phyloP scores from a whole-genome alignment of 1,284 basidiomycete genomes.

The Coniophora puteana region DNA sequence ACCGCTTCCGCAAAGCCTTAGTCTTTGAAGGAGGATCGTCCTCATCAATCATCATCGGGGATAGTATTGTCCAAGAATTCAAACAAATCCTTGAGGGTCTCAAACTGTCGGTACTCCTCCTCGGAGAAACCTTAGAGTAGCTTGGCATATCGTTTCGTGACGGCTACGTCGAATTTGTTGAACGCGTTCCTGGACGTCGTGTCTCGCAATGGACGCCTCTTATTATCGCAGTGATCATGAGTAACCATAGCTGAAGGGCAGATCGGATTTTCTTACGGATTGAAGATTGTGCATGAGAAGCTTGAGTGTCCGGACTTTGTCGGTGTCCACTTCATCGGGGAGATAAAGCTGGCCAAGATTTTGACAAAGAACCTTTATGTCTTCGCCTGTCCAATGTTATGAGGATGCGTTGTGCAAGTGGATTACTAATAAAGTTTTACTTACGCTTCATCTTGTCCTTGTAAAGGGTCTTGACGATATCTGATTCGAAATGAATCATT shows the following conservation, averaged over 20 bases:
- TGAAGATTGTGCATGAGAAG: conserved; percentile 60
- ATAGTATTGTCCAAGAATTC: conserved; percentile 62
- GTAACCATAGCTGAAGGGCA: too few species aligned
- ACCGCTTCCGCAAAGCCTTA: conserved; percentile 46
- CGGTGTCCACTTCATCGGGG: conserved; percentile 64
- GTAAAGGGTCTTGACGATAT: conserved; percentile 67
- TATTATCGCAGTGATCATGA: conserved; percentile 4
- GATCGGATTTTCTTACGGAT: conserved; percentile 53
- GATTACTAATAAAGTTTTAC: too few species aligned
- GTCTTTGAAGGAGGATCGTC: conserved; percentile 40
- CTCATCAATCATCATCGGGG: conserved; percentile 52
- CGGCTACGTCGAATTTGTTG: conserved; percentile 63
- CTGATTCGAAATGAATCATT: conserved; percentile 74
- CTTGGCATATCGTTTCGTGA: conserved; percentile 71
- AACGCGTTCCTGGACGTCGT: conserved; percentile 74
- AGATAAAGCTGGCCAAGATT: conserved; percentile 78
- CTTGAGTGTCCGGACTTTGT: conserved; percentile 63
- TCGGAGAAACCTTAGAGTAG: conserved; percentile 72
- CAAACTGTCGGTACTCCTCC: conserved; percentile 59
- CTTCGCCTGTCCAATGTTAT: conserved; percentile 55
- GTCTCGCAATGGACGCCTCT: conserved; percentile 80
- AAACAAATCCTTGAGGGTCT: conserved; percentile 59
- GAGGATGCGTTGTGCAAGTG: too few species aligned
- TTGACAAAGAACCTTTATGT: conserved; percentile 80
- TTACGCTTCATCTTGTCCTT: conserved; percentile 41